Percentiles rank a stretch among this genome's conserved stretches.
Conservation (phyloP, 306 rosid species). For the Ceratonia siliqua region DNA sequence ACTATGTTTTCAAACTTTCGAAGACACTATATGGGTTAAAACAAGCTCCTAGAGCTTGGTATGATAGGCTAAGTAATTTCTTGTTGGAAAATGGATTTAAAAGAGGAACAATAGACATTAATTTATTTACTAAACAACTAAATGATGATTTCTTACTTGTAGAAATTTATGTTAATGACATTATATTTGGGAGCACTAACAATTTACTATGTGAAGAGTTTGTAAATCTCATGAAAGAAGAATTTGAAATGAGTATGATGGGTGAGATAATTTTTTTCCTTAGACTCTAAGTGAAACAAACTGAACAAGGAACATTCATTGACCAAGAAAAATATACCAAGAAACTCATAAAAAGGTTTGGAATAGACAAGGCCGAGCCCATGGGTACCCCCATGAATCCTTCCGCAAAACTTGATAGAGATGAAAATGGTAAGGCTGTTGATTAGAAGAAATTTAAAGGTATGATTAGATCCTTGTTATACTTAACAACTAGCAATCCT, state of each 20-base stretch:
- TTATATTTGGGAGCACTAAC: neutral
- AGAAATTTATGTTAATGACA: no score
- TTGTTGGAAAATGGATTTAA: no score
- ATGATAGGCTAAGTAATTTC: no score
- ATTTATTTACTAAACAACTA: no score
- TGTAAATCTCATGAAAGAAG: neutral
- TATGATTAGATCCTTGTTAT: neutral
- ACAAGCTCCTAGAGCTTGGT: no score
- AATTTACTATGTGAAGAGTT: neutral
- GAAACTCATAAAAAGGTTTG: neutral
- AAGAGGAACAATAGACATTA: no score
- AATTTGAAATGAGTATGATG: conserved; percentile 17
- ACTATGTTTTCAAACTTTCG: no score
- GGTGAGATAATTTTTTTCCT: no score
- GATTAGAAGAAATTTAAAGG: neutral
- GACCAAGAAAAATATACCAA: neutral
- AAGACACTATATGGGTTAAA: no score
- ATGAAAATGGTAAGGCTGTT: neutral
- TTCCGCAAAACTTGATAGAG: neutral
- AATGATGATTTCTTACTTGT: no score
- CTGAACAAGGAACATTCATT: neutral
- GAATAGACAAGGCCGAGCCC: neutral
- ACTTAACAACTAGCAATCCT: neutral
- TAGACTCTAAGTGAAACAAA: no score
- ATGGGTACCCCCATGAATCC: neutral